Conservation (phyloP, 768 basidiomycete genomes). For the Nidularia sp. region DNA sequence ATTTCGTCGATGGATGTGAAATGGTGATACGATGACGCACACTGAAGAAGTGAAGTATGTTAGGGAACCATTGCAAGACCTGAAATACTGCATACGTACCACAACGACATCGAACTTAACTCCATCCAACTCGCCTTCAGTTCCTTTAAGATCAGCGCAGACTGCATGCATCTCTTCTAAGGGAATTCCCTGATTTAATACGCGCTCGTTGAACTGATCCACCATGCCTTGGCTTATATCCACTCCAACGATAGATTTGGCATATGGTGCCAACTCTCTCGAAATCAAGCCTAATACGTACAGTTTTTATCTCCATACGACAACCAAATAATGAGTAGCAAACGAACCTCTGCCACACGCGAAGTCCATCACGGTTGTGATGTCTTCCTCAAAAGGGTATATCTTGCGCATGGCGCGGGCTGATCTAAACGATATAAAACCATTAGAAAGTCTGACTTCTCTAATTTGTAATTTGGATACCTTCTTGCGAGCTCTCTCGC, state of each 20-base stretch:
- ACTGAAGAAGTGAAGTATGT: slow-evolving; percentile 30
- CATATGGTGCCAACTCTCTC: slow-evolving; percentile 53
- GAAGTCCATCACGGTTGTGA: slow-evolving; percentile 64
- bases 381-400: slow-evolving; percentile 49
- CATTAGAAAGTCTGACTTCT: too few species aligned
- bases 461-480: slow-evolving; percentile 6
- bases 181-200: slow-evolving; percentile 56
- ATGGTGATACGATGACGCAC: slow-evolving; percentile 62
- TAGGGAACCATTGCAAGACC: neutral
- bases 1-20: slow-evolving; percentile 41
- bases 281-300: slow-evolving; percentile 52
- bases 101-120: slow-evolving; percentile 66
- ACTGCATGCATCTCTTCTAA: slow-evolving; percentile 66
- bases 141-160: slow-evolving; percentile 43
- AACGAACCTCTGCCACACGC: slow-evolving; percentile 66
- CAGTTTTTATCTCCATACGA: neutral
- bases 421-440: too few species aligned
- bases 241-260: slow-evolving; percentile 63
- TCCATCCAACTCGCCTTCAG: slow-evolving; percentile 43
- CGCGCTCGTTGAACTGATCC: slow-evolving; percentile 57
- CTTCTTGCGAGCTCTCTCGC: slow-evolving; percentile 18
- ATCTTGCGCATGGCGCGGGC: slow-evolving; percentile 30
- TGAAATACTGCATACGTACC: slow-evolving; percentile 33
- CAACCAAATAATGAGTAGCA: neutral
- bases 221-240: slow-evolving; percentile 75